Evolutionary conservation across 257 asterid genomes (phyloP).

Genomic region (Solanum raphanifolium): DNA sequence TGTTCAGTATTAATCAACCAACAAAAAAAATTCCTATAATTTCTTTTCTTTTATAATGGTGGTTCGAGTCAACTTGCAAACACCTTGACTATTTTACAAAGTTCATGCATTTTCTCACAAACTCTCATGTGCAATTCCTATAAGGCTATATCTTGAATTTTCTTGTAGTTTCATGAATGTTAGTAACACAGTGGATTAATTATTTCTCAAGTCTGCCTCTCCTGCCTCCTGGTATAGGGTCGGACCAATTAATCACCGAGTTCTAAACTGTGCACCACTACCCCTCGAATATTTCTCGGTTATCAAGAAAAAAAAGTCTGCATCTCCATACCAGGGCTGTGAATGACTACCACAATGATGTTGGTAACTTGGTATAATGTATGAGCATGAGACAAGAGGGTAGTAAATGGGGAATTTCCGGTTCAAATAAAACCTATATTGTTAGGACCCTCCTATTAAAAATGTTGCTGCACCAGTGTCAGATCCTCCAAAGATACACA

Average conservation of each 20-base stretch:
- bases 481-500: background rate
- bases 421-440: background rate
- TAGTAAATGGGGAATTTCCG: too few relatives aligned
- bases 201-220: background rate
- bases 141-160: background rate
- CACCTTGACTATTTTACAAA: background rate
- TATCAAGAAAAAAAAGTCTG: background rate
- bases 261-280: background rate
- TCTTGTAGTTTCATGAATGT: background rate
- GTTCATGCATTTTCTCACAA: background rate
- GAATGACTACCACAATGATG: background rate
- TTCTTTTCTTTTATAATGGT: background rate
- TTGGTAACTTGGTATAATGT: too few relatives aligned
- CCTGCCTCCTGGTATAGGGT: background rate
- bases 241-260: background rate
- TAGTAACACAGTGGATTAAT: background rate
- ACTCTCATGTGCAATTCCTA: background rate
- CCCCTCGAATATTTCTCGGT: background rate
- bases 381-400: too few relatives aligned
- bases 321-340: background rate
- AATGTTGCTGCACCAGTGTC: background rate
- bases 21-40: background rate
- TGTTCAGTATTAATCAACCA: background rate
- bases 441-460: background rate
- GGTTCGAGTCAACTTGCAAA: background rate